These are phyloP conservation scores for Mariannaea elegans DNA, from an alignment of 2,329 filamentous ascomycete species.

Conservation along the genomic window DNA sequence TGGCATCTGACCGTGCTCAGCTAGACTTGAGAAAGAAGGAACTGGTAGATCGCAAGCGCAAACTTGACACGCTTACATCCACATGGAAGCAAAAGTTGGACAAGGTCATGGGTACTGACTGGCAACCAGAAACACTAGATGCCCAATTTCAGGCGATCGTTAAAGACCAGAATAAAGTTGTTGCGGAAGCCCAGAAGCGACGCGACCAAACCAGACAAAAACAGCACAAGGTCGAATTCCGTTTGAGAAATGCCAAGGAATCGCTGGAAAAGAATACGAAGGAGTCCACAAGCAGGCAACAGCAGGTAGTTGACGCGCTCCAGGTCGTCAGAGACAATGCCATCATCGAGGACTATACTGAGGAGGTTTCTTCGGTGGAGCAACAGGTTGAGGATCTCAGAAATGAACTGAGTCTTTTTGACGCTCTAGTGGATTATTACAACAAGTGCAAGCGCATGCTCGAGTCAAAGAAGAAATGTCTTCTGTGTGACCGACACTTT, in stretches of 20 bases:
- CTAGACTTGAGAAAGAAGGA: slow-evolving; percentile 87
- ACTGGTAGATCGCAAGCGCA: slow-evolving; percentile 74
- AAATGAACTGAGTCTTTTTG: slow-evolving; percentile 74
- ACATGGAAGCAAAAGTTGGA: slow-evolving; percentile 79
- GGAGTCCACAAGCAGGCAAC: slow-evolving; percentile 69
- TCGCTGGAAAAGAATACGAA: slow-evolving; percentile 69
- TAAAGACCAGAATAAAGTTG: slow-evolving; percentile 62
- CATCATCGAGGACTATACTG: slow-evolving; percentile 63
- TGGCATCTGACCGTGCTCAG: slow-evolving; percentile 83
- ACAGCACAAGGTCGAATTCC: slow-evolving; percentile 79
- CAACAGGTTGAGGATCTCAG: slow-evolving; percentile 68
- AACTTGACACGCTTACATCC: slow-evolving; percentile 78
- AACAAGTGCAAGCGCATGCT: slow-evolving; percentile 71
- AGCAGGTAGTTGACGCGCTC: slow-evolving; percentile 62
- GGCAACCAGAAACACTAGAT: slow-evolving; percentile 77
- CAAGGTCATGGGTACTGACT: slow-evolving; percentile 68
- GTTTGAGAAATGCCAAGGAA: slow-evolving; percentile 71
- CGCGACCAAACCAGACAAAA: slow-evolving; percentile 77
- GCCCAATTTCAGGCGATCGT: slow-evolving; percentile 72
- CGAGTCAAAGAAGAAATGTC: slow-evolving; percentile 75
- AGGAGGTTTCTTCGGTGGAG: slow-evolving; percentile 59
- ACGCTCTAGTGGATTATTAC: slow-evolving; percentile 77
- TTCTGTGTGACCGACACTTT: slow-evolving; percentile 78
- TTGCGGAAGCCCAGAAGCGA: slow-evolving; percentile 72
- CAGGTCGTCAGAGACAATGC: slow-evolving; percentile 53